phyloP scores from a whole-genome alignment of 106 monocot genomes.

The Agapanthus africanus region DNA sequence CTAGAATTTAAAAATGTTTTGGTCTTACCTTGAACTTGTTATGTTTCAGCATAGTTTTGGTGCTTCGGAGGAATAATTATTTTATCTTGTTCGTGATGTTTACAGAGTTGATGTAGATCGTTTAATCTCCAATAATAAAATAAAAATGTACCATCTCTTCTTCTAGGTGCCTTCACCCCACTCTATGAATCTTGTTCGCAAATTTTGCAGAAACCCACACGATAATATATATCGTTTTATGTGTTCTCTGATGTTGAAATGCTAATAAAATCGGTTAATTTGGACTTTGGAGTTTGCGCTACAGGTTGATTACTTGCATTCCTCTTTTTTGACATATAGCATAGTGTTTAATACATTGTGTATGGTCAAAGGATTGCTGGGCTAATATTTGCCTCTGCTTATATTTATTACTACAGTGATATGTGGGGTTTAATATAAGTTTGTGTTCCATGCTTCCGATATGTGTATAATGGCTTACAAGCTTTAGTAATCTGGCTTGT shows the following conservation, averaged over 20 bases:
- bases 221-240: background rate
- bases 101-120: background rate
- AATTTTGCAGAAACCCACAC: too few relatives aligned
- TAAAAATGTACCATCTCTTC: background rate
- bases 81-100: background rate
- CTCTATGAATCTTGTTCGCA: background rate
- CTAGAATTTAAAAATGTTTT: background rate
- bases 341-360: background rate
- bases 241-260: too few relatives aligned
- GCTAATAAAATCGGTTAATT: background rate
- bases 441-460: background rate
- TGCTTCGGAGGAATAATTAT: background rate
- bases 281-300: background rate
- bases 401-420: background rate
- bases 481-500: too few relatives aligned
- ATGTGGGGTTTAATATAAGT: background rate
- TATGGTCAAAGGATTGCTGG: constrained; percentile 3
- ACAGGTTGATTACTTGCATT: constrained; percentile 1
- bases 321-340: background rate
- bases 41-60: background rate
- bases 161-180: background rate
- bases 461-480: background rate
- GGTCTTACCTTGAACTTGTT: background rate
- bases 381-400: constrained; percentile 5
- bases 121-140: background rate